Base-by-base conservation (phyloP, 441 rosid genomes). In the Adansonia rubrostipa region DNA sequence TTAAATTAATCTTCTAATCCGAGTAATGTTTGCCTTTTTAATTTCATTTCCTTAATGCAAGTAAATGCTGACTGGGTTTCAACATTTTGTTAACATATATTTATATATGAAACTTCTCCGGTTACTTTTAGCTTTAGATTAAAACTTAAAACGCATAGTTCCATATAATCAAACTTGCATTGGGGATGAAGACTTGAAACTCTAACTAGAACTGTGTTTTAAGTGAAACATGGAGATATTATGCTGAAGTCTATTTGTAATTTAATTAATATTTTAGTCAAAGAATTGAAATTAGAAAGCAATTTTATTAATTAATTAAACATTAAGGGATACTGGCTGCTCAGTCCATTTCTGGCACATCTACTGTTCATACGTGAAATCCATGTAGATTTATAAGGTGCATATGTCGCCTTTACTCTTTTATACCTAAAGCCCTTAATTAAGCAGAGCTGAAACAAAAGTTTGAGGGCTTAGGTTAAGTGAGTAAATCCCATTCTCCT, bases 391-490 rank as follows among this genome's bases (percentile, higher is more conserved):
- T 9, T 56, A 11, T 11, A 42, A 42, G 45, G 8, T 42, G 45
- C 40, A 36, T 36, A 36, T 36, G 40, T 36, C 40, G 40, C 40
- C 40, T 36, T 36, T 36, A 36, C 40, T 0, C 0, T 36, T 36
- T 36, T 36, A 36, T 36, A 36, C 40, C 40, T 36, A 36, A 36
- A 36, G 40, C 40, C 40, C 40, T 36, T 36, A 22, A 20, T 47
- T 47, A 47, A 20, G 64, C 15, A 9, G 6, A 60, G 64, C 64
- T 60, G 64, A 22, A 58, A 58, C 1, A 58, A 20, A 19, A 1
- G 40, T 2, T 7, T 56, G 6, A 22, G 9, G 50, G n/a, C 60
- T 47, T 36, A 5, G 75, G 70, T 40, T 78, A 61, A 77, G 77
- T 53, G 66, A 53, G 13, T 51, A 45, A 64, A 10, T 64, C 8